Evolutionary conservation across 2,329 filamentous ascomycete species (phyloP), one percentile per base, ranked within the genome.

Genomic region (Aspergillus texensis): DNA sequence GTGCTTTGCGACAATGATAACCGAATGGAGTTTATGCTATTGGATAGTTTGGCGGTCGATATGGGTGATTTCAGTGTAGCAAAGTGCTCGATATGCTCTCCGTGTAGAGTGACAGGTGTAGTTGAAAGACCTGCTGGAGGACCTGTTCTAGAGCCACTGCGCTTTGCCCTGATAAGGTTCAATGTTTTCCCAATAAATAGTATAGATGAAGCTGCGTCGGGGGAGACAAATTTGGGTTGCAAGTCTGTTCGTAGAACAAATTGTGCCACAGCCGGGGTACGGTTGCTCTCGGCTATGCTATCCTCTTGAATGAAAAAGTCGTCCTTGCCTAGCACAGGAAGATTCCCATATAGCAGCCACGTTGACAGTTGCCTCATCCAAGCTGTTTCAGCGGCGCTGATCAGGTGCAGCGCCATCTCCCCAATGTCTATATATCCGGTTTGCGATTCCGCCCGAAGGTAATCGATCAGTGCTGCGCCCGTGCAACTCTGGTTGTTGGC

Each of bases 391-490:
- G 93, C 94, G 26, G 92, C 83, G 16, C 83, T 86, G n/a, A 92
- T 85, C 41, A 98, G 81, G 63, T 89, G 87, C 66, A 88, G 80
- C 0, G 93, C 90, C 45, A 91, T 89, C 62, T 88, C 86, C 74
- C 94, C 92, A 61, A 99, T 88, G 72, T 97, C 93, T 9, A 87
- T 83, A 77, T 96, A 98, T 16, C 95, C 95, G 8, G 94, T 98
- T 75, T 93, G 91, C 60, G 93, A 83, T 78, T 94, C 91, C 16
- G 82, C 80, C 36, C 93, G 86, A 58, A 98, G 79, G 62, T 87
- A 87, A 75, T 97, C 87, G 68, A 98, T 94, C 48, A 97, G 80
- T 57, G 83, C 83, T 11, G 92, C 89, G 0, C 91, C 93, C 1
- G 86, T 88, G 64, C 90, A 89, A 21, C 76, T 72, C 28, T 74